Evolutionary conservation across 805 yeast genomes (phyloP).

Genomic region (Wickerhamiella parazyma): DNA sequence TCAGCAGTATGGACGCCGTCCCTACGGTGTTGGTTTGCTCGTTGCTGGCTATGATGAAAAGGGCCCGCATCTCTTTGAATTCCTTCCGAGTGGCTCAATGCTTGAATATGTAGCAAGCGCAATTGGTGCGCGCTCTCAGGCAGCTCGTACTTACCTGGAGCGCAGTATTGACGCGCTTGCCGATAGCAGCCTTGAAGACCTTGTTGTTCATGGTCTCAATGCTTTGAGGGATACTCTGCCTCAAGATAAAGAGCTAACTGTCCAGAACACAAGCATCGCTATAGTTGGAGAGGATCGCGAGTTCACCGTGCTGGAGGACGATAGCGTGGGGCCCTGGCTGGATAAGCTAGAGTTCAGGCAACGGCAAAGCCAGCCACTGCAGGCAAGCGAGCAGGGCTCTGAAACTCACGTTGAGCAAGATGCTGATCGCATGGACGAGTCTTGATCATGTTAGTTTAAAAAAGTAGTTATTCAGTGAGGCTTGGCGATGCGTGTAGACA

Average conservation of each 20-base stretch:
- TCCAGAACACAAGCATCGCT: slow-evolving; percentile 77
- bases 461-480: too few relatives aligned
- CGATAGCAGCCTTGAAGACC: slow-evolving; percentile 48
- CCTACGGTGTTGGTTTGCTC: slow-evolving; percentile 93
- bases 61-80: slow-evolving; percentile 89
- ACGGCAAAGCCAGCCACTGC: slow-evolving; percentile 14
- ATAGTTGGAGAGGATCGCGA: slow-evolving; percentile 73
- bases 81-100: slow-evolving; percentile 90
- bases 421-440: slow-evolving; percentile 11
- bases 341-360: slow-evolving; percentile 55
- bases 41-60: slow-evolving; percentile 84
- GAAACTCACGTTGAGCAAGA: neutral
- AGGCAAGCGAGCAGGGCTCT: neutral
- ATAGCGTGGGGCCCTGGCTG: slow-evolving; percentile 71
- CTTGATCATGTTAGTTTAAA: neutral
- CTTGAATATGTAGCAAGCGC: slow-evolving; percentile 88
- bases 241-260: slow-evolving; percentile 82
- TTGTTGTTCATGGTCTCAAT: slow-evolving; percentile 72
- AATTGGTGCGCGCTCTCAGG: slow-evolving; percentile 97
- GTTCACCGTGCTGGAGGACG: slow-evolving; percentile 75
- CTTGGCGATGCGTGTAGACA: too few relatives aligned
- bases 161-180: slow-evolving; percentile 61
- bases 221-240: slow-evolving; percentile 89
- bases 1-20: slow-evolving; percentile 90
- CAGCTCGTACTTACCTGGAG: slow-evolving; percentile 91